These are phyloP conservation scores for Puccinia hordei DNA, from an alignment of 1,284 basidiomycete genomes.

Conservation along the genomic window DNA sequence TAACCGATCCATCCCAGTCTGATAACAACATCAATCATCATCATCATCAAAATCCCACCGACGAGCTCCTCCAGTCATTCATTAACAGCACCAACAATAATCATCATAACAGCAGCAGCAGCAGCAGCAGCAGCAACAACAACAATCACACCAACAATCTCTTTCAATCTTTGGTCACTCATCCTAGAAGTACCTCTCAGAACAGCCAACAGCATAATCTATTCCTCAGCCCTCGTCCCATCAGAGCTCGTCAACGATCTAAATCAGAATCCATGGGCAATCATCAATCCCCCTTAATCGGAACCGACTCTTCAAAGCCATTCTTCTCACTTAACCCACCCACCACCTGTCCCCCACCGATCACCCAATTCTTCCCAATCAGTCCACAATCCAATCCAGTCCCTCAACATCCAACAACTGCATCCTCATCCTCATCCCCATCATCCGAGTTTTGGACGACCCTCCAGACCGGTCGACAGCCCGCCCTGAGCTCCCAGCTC, in stretches of 20 bases:
- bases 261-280: slow-evolving; percentile 38
- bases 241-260: slow-evolving; percentile 29
- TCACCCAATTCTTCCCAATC: slow-evolving; percentile 17
- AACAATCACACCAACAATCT: background rate
- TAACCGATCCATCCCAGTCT: background rate
- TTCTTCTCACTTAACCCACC: background rate
- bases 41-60: too few species aligned
- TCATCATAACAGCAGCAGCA: too few species aligned
- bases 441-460: slow-evolving; percentile 18
- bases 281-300: background rate
- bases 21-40: too few species aligned
- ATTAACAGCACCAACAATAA: too few species aligned
- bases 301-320: background rate
- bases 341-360: too few species aligned
- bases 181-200: background rate
- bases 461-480: background rate
- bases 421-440: background rate
- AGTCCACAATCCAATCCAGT: background rate
- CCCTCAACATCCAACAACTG: background rate
- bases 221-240: slow-evolving; percentile 28
- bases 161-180: slow-evolving; percentile 3
- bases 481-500: background rate
- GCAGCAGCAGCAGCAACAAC: too few species aligned
- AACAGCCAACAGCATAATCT: background rate
- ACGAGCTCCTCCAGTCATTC: background rate